Evolutionary conservation across 768 basidiomycete species (phyloP), one percentile per base, ranked within the genome.

Genomic region (Pulveroboletus sp.): DNA sequence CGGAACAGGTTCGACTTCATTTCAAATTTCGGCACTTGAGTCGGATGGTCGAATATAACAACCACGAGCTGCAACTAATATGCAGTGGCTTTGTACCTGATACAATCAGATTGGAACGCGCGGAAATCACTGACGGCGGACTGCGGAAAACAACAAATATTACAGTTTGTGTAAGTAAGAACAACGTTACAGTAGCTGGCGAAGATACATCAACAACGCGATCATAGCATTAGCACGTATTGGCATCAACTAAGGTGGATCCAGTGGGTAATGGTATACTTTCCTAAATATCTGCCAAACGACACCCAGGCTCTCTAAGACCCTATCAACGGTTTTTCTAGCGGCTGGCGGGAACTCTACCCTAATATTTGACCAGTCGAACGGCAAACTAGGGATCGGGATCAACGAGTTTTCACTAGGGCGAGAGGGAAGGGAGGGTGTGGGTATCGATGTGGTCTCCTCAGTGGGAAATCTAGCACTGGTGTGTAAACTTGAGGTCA

Each of bases 191-290:
- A 29, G 27, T 46, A 31, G 35, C 40, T 26, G 30, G 45, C 58
- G 54, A 6, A 26, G 38, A 62, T 56, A 59, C 54, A 61, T 23
- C 32, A 31, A 40, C 22, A 41, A 42, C 11, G 16, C 38, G 34
- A 43, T 40, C 23, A 49, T 30, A 55, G 34, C 36, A 51, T 32
- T 51, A 46, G 47, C 50, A 54, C 43, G 16, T 22, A 17, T 45
- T 2, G 22, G 14, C 14, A 41, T 30, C 30, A 9, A n/a, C 63
- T 57, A 60, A 14, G 67, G 69, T 20, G 67, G 67, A 50, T 69
- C 69, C 13, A 68, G 57, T 30, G 67, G 67, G 49, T 68, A 68
- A 52, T 68, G 67, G 31, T 68, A 68, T 26, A 40, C 63, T 54
- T 55, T 69, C 50, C 65, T 59, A 27, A 63, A 56, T 29, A 62